These are phyloP conservation scores for Ophiostoma novo-ulmi DNA, from an alignment of 2,329 filamentous ascomycete genomes.

Conservation along the genomic window DNA sequence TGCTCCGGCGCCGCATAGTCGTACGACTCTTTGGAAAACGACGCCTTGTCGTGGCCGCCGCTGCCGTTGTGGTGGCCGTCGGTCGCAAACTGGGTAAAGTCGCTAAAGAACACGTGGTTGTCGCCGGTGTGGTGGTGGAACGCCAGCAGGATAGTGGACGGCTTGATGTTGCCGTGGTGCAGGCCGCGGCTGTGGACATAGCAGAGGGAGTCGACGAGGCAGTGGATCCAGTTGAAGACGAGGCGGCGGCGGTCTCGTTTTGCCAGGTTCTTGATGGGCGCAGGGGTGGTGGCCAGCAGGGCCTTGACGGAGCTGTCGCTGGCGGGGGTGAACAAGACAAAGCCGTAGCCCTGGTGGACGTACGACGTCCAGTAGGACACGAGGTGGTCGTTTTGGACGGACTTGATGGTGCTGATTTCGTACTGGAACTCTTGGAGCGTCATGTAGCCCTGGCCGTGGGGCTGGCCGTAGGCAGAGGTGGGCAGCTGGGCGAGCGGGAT, in stretches of 20 bases:
- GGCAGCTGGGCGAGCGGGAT: slow-evolving; percentile 45
- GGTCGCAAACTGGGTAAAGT: slow-evolving; percentile 49
- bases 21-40: slow-evolving; percentile 63
- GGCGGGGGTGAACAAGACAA: slow-evolving; percentile 61
- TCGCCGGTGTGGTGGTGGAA: slow-evolving; percentile 48
- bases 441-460: background rate
- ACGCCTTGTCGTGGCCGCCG: slow-evolving; percentile 37
- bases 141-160: slow-evolving; percentile 56
- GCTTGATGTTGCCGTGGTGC: slow-evolving; percentile 64
- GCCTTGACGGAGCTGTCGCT: slow-evolving; percentile 62
- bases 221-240: slow-evolving; percentile 70
- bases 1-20: slow-evolving; percentile 69
- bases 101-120: slow-evolving; percentile 63
- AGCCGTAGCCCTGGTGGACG: slow-evolving; percentile 57
- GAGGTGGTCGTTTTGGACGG: slow-evolving; percentile 62
- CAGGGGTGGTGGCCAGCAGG: slow-evolving; percentile 59
- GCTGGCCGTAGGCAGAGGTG: slow-evolving; percentile 27
- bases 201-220: slow-evolving; percentile 62
- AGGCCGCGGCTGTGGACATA: slow-evolving; percentile 61
- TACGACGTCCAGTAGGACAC: slow-evolving; percentile 69
- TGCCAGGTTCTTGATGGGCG: slow-evolving; percentile 55
- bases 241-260: slow-evolving; percentile 56
- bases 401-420: slow-evolving; percentile 45
- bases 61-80: slow-evolving; percentile 35
- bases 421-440: background rate